phyloP scores from a whole-genome alignment of 306 rosid genomes.

The Oemleria cerasiformis region DNA sequence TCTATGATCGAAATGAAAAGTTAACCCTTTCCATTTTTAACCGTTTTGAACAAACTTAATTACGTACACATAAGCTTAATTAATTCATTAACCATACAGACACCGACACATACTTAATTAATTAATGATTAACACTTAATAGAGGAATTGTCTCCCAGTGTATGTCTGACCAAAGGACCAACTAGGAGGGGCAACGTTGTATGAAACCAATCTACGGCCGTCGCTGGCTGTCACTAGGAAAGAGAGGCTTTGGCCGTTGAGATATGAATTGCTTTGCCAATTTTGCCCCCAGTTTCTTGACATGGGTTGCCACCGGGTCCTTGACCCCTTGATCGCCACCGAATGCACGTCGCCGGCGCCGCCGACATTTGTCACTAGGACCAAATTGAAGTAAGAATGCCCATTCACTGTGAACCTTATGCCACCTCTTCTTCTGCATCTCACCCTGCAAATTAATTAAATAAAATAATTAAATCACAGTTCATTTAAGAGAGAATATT shows the following conservation, averaged over 20 bases:
- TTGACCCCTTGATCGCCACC: slow-evolving; percentile 68
- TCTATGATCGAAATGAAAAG: not conserved
- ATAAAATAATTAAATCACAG: too few relatives aligned
- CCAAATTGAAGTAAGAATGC: slow-evolving; percentile 77
- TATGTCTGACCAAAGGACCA: slow-evolving; percentile 84
- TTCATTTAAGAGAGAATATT: too few relatives aligned
- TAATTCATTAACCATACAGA: slow-evolving; percentile 7
- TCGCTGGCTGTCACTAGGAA: slow-evolving; percentile 64
- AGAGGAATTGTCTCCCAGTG: slow-evolving; percentile 61
- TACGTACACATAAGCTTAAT: not conserved
- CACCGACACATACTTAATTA: not conserved
- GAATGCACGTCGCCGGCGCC: slow-evolving; percentile 82
- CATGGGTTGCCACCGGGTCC: slow-evolving; percentile 67
- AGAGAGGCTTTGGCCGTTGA: slow-evolving; percentile 74
- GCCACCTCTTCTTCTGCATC: slow-evolving; percentile 76
- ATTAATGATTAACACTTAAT: slow-evolving; percentile 7
- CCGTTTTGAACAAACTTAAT: not conserved
- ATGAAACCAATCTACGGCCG: slow-evolving; percentile 48
- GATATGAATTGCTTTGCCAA: slow-evolving; percentile 75
- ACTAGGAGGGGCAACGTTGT: slow-evolving; percentile 60
- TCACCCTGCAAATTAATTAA: slow-evolving; percentile 37
- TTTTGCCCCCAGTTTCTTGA: slow-evolving; percentile 90
- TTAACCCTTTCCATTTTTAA: slow-evolving; percentile 7
- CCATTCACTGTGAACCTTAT: slow-evolving; percentile 75
- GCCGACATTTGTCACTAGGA: slow-evolving; percentile 75